Conservation (phyloP, 495 filamentous ascomycete species). For the Xylaria flabelliformis region DNA sequence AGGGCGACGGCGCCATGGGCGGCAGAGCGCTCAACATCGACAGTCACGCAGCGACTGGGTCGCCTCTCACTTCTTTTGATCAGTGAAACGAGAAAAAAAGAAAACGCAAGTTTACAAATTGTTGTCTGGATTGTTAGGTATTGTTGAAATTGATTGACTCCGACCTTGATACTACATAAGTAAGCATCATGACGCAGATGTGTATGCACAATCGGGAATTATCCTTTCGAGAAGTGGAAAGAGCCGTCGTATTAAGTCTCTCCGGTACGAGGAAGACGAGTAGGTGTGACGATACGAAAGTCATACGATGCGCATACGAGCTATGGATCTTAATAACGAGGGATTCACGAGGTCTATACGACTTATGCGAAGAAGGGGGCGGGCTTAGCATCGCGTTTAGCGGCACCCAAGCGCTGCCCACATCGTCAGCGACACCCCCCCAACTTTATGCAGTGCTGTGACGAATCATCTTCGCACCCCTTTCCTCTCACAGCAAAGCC, state of each 20-base stretch:
- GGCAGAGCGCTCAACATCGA: no score
- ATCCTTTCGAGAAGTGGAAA: not conserved
- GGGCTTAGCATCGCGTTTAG: slow-evolving; percentile 2
- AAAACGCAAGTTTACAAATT: not conserved
- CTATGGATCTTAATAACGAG: slow-evolving; percentile 16
- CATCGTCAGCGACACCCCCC: slow-evolving; percentile 4
- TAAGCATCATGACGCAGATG: not conserved
- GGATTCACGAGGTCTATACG: not conserved
- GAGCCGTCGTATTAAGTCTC: no score
- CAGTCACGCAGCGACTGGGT: not conserved
- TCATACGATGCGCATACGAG: slow-evolving; percentile 16
- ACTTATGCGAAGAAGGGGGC: not conserved
- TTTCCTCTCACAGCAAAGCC: not conserved
- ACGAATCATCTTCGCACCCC: slow-evolving; percentile 18
- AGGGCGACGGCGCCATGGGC: no score
- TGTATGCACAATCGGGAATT: not conserved
- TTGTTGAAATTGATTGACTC: not conserved
- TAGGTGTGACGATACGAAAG: not conserved
- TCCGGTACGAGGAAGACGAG: not conserved
- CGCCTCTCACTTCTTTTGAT: not conserved
- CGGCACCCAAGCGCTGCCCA: slow-evolving; percentile 5
- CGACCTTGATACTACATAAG: not conserved
- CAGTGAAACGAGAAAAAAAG: not conserved
- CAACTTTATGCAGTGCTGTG: not conserved
- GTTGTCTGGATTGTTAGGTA: not conserved